Evolutionary conservation across 306 rosid species (phyloP).

Genomic region (Canavalia gladiata): DNA sequence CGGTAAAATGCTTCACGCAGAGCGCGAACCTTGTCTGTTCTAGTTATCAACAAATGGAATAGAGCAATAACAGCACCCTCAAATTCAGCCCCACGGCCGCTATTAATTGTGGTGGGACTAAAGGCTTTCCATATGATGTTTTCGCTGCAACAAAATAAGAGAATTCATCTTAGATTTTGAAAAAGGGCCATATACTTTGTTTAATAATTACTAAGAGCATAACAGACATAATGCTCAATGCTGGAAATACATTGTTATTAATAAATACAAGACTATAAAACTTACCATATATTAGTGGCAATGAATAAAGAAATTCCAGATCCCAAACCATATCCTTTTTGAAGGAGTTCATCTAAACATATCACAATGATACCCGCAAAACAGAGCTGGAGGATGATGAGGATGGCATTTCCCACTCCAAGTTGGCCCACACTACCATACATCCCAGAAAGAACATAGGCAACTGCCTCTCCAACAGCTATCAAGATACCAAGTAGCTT

Average conservation of each 20-base stretch:
- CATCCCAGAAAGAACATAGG: constrained; percentile 82
- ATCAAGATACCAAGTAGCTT: constrained; percentile 83
- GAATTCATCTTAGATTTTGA: background rate
- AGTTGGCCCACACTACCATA: constrained; percentile 88
- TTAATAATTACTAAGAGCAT: background rate
- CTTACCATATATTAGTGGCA: constrained; percentile 81
- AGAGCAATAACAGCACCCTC: constrained; percentile 73
- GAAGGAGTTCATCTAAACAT: constrained; percentile 83
- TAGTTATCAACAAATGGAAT: constrained; percentile 61
- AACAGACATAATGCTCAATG: background rate
- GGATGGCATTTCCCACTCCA: constrained; percentile 85
- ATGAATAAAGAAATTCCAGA: constrained; percentile 87
- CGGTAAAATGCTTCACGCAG: constrained; percentile 69
- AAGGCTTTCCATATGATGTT: constrained; percentile 73
- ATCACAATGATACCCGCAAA: constrained; percentile 85
- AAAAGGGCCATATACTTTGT: background rate
- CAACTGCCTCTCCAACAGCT: constrained; percentile 84
- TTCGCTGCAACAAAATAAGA: constrained; percentile 52
- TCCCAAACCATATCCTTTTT: constrained; percentile 84
- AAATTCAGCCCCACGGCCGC: constrained; percentile 70
- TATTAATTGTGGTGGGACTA: constrained; percentile 68
- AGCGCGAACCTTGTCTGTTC: constrained; percentile 65
- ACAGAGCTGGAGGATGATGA: constrained; percentile 74
- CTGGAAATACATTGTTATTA: background rate
- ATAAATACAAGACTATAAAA: background rate